Conservation (phyloP, 345 rosid genomes). For the Raphanus sativus region DNA sequence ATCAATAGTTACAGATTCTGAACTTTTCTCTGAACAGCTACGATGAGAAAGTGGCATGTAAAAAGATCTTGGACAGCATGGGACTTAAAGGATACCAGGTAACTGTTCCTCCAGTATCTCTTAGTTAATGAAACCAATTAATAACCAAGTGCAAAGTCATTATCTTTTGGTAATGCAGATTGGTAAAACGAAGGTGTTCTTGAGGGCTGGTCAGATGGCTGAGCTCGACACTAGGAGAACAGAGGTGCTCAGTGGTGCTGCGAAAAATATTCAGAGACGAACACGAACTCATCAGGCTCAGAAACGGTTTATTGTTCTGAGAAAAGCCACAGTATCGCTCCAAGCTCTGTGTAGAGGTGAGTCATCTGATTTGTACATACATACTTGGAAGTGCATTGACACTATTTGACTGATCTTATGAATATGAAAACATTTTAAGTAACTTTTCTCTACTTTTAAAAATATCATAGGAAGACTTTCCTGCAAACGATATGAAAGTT, state of each 20-base stretch:
- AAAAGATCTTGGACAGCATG: too few relatives aligned
- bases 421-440: not conserved
- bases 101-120: too few relatives aligned
- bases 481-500: constrained; percentile 44
- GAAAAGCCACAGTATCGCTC: constrained; percentile 53
- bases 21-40: too few relatives aligned
- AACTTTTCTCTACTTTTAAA: not conserved
- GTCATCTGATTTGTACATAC: not conserved
- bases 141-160: not conserved
- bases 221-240: constrained; percentile 87
- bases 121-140: too few relatives aligned
- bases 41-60: too few relatives aligned
- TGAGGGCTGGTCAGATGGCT: constrained; percentile 99
- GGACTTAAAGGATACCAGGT: too few relatives aligned
- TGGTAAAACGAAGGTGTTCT: constrained; percentile 90
- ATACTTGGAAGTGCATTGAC: not conserved
- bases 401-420: not conserved
- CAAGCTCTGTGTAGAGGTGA: constrained; percentile 73
- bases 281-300: constrained; percentile 67
- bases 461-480: constrained; percentile 62
- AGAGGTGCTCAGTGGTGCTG: constrained; percentile 75
- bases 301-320: constrained; percentile 67
- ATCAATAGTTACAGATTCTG: too few relatives aligned
- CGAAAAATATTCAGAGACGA: constrained; percentile 75
- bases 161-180: constrained; percentile 48